These are phyloP conservation scores for Trichoderma gracile DNA, from an alignment of 2,329 filamentous ascomycete genomes.

Conservation along the genomic window DNA sequence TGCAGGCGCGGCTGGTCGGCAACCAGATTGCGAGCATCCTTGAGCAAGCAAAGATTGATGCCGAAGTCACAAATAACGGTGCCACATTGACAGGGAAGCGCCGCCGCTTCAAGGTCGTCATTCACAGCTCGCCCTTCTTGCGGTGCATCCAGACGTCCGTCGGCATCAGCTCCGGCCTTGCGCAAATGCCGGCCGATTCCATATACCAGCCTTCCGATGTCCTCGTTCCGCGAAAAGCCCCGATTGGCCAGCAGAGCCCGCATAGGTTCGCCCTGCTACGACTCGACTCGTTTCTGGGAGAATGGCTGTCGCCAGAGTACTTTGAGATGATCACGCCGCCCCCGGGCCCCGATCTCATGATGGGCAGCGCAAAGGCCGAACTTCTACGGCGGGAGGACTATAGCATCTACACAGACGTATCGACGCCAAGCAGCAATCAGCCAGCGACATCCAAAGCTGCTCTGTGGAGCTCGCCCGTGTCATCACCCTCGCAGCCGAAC, in stretches of 20 bases:
- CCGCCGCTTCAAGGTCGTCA: conserved; percentile 72
- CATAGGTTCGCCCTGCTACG: conserved; percentile 66
- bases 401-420: conserved; percentile 44
- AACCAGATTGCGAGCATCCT: conserved; percentile 77
- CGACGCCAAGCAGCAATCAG: conserved; percentile 22
- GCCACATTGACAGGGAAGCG: conserved; percentile 41
- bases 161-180: conserved; percentile 81
- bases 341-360: conserved; percentile 81
- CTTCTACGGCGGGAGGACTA: conserved; percentile 76
- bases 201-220: conserved; percentile 39
- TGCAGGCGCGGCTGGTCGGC: conserved; percentile 79
- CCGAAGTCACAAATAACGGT: conserved; percentile 37
- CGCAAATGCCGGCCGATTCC: conserved; percentile 50
- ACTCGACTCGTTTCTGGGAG: conserved; percentile 88
- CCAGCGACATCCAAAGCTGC: conserved; percentile 29
- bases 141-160: conserved; percentile 91
- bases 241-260: conserved; percentile 33
- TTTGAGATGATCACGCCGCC: conserved; percentile 91
- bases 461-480: conserved; percentile 40
- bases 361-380: conserved; percentile 84
- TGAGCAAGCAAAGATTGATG: conserved; percentile 52
- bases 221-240: conserved; percentile 38
- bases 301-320: conserved; percentile 93
- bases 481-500: conserved; percentile 28
- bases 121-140: conserved; percentile 92